Percentiles rank a stretch among this genome's conserved stretches.
These are phyloP conservation scores for Stentor roeselii DNA, from an alignment of 73 alveolate species.

Conservation along the genomic window DNA sequence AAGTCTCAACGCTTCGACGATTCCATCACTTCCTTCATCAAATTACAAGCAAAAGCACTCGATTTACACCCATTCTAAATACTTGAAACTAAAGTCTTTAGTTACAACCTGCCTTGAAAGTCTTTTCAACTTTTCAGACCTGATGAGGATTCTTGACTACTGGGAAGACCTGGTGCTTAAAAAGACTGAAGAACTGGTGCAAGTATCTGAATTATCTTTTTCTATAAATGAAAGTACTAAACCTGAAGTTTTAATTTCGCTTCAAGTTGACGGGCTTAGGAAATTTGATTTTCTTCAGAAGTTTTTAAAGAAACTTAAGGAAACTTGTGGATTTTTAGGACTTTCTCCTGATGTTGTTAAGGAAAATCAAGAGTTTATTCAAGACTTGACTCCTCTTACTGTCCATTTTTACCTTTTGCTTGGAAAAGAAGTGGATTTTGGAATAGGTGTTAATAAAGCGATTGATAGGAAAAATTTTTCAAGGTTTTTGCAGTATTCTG, in stretches of 20 bases:
- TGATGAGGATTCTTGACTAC: neutral
- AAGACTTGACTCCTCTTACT: neutral
- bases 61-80: neutral
- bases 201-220: neutral
- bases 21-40: conserved; percentile 1
- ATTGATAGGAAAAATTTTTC: conserved; percentile 6
- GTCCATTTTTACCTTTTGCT: neutral
- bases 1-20: neutral
- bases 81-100: neutral
- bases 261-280: conserved; percentile 17
- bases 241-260: neutral
- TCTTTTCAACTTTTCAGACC: neutral
- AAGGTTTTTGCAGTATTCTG: neutral
- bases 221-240: neutral
- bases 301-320: neutral
- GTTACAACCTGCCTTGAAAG: neutral
- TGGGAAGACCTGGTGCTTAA: neutral
- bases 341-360: neutral
- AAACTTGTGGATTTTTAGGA: too few species aligned
- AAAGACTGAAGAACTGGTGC: neutral
- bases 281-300: neutral
- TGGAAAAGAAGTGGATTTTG: conserved; percentile 16
- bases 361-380: conserved; percentile 5
- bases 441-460: conserved; percentile 2
- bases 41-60: neutral